Evolutionary conservation across 805 yeast species (phyloP).

Genomic region (Yamadazyma tumulicola): DNA sequence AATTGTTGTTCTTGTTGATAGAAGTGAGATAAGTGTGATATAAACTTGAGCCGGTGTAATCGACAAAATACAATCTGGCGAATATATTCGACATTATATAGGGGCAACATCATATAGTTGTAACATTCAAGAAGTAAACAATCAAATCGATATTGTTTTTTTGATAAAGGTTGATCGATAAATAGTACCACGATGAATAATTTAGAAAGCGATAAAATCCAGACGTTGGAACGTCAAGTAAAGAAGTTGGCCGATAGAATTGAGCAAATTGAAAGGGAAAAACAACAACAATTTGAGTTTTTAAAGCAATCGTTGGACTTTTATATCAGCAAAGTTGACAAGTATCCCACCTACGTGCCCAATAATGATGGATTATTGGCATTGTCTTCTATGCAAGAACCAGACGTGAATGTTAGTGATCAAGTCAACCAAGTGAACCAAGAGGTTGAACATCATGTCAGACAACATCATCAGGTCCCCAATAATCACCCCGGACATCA

Average conservation of each 20-base stretch:
- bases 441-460: conserved; percentile 19
- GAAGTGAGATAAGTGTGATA: too few species aligned
- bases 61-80: too few species aligned
- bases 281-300: conserved; percentile 32
- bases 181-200: conserved; percentile 7
- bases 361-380: conserved; percentile 26
- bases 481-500: conserved; percentile 1
- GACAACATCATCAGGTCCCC: conserved; percentile 15
- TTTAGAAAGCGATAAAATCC: conserved; percentile 6
- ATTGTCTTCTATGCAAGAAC: conserved; percentile 12
- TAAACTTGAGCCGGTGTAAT: too few species aligned
- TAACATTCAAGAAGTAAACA: too few species aligned
- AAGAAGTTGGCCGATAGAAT: conserved; percentile 11
- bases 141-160: too few species aligned
- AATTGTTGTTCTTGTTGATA: too few species aligned
- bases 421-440: conserved; percentile 19
- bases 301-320: conserved; percentile 35
- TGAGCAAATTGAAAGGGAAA: conserved; percentile 26
- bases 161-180: too few species aligned
- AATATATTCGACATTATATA: too few species aligned
- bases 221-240: conserved; percentile 8
- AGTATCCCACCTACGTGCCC: conserved; percentile 30
- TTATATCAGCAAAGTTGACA: conserved; percentile 37
- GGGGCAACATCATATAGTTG: too few species aligned
- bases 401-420: conserved; percentile 13